These are phyloP conservation scores for Termitomyces sp. DNA, from an alignment of 768 basidiomycete species.

Conservation along the genomic window DNA sequence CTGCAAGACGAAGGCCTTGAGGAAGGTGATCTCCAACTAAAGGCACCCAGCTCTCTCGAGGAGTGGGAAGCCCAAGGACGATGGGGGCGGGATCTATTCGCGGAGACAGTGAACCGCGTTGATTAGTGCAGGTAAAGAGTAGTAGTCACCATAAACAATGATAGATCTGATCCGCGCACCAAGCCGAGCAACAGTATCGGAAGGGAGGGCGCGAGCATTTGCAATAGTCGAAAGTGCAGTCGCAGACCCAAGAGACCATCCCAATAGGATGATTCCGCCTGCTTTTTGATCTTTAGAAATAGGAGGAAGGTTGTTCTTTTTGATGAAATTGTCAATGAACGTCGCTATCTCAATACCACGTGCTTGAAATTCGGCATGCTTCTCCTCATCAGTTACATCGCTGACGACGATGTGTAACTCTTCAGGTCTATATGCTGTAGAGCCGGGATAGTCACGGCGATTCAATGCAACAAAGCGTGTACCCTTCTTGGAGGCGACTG, in stretches of 20 bases:
- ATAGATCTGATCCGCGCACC: constrained; percentile 17
- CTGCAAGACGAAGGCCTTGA: constrained; percentile 9
- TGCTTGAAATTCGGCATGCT: constrained; percentile 18
- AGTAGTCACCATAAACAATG: constrained; percentile 21
- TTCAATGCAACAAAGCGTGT: constrained; percentile 30
- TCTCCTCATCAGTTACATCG: constrained; percentile 16
- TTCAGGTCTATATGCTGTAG: constrained; percentile 23
- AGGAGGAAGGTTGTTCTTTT: constrained; percentile 20
- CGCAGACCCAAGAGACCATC: constrained; percentile 29
- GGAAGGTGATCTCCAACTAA: constrained; percentile 19
- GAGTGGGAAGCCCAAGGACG: constrained; percentile 19
- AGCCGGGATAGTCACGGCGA: constrained; percentile 30
- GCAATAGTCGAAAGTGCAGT: constrained; percentile 20
- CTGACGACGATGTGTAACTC: constrained; percentile 18
- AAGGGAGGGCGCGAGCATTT: constrained; percentile 14
- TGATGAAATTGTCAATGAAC: constrained; percentile 29
- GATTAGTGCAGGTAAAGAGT: no score
- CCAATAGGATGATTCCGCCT: constrained; percentile 26
- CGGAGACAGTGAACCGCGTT: background rate
- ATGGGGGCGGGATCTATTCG: constrained; percentile 23
- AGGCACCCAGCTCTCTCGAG: constrained; percentile 19
- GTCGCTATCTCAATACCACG: constrained; percentile 27
- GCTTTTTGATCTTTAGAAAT: constrained; percentile 13
- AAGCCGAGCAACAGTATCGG: constrained; percentile 12
- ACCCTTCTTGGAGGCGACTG: constrained; percentile 17